Percentiles rank a stretch among this genome's conserved stretches.
These are phyloP conservation scores for Angomonas ambiguus DNA, from an alignment of 208 protist genomes.

Conservation along the genomic window DNA sequence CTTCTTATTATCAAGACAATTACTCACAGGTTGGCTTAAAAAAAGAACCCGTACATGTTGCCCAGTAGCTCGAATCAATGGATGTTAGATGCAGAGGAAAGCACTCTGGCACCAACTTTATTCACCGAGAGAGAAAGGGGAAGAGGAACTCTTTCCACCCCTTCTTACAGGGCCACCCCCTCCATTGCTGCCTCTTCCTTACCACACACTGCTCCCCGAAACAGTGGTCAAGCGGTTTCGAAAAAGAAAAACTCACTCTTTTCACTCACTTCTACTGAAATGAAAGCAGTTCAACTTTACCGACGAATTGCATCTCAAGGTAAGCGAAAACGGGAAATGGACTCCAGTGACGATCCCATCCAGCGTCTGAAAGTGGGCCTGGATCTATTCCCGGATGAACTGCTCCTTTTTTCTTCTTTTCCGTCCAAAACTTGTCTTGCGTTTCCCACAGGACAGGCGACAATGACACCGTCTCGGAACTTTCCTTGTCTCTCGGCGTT, in stretches of 20 bases:
- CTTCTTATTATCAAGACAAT: too few relatives aligned
- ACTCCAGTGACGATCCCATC: not conserved
- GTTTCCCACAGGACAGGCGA: not conserved
- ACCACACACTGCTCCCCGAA: not conserved
- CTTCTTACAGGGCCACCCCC: not conserved
- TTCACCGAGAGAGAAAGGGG: not conserved
- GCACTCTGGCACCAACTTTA: not conserved
- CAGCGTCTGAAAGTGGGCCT: not conserved
- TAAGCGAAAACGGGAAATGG: not conserved
- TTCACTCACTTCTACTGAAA: not conserved
- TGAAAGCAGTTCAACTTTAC: constrained; percentile 7
- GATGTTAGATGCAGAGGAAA: not conserved
- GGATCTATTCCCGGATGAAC: not conserved
- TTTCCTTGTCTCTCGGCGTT: not conserved
- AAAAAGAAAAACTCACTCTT: not conserved
- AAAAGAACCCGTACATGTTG: not conserved
- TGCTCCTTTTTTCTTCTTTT: constrained; percentile 8
- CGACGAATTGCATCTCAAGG: not conserved
- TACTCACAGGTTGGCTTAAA: too few relatives aligned
- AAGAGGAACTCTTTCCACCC: not conserved
- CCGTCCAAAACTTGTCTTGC: not conserved
- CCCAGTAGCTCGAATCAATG: not conserved
- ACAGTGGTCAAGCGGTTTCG: not conserved
- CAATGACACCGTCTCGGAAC: not conserved
- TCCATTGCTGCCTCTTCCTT: not conserved